These are phyloP conservation scores for Pseudocercospora vitis DNA, from an alignment of 2,329 filamentous ascomycete species.

Conservation along the genomic window DNA sequence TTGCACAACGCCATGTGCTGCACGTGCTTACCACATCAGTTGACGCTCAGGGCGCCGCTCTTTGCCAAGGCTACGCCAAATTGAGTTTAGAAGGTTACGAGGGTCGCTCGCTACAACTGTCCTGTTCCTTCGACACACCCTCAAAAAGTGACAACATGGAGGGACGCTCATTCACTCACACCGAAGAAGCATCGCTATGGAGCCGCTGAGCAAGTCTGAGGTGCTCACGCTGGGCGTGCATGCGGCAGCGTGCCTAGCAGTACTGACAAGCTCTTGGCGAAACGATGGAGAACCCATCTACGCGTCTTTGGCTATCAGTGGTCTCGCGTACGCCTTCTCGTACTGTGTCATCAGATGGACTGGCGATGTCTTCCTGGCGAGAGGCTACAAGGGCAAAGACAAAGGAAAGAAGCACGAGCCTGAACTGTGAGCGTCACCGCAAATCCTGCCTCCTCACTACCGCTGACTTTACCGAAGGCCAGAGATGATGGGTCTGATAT, in stretches of 20 bases:
- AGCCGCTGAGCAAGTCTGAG: slow-evolving; percentile 54
- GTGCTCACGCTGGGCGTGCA: slow-evolving; percentile 61
- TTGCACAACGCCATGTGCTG: slow-evolving; percentile 2
- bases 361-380: slow-evolving; percentile 81
- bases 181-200: slow-evolving; percentile 23
- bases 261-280: slow-evolving; percentile 78
- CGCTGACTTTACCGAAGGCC: slow-evolving; percentile 55
- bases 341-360: slow-evolving; percentile 93
- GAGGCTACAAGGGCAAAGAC: slow-evolving; percentile 86
- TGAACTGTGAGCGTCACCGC: slow-evolving; percentile 63
- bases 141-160: not conserved
- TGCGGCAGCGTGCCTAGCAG: slow-evolving; percentile 65
- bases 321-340: slow-evolving; percentile 75
- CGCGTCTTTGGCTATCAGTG: slow-evolving; percentile 82
- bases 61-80: not conserved
- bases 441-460: not conserved
- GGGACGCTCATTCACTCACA: not conserved
- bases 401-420: slow-evolving; percentile 73
- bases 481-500: slow-evolving; percentile 94
- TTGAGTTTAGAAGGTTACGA: not conserved
- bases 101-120: not conserved
- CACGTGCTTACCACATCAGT: too few relatives aligned
- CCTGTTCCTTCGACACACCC: slow-evolving; percentile 1
- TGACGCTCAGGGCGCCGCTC: too few relatives aligned
- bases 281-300: slow-evolving; percentile 86